Base-by-base conservation (phyloP, 2,329 filamentous ascomycete species). In the Ascochyta lentis region DNA sequence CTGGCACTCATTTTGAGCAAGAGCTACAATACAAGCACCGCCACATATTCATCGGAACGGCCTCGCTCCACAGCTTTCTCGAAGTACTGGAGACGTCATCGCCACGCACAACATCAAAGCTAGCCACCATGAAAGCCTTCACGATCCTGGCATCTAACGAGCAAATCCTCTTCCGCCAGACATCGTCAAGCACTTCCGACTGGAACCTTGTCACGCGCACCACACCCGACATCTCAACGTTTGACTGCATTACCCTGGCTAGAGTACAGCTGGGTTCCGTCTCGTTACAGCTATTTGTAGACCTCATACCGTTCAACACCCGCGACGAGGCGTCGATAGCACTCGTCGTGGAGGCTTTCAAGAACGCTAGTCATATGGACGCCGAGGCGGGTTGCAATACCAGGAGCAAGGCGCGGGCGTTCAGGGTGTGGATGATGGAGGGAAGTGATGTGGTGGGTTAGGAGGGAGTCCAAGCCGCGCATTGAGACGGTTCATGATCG, bases 21-120 rank as follows among this genome's bases (percentile, higher is more conserved):
- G 70, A 72, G 16, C 59, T 71, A 3, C 66, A 71, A 45, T 72
- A 73, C 62, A 68, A 72, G 39, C 65, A 72, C 49, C 70, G 70
- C 27, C 70, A 73, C 58, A 72, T 65, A 8, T 73, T 72, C 44
- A 61, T 73, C 40, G 71, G 71, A 31, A 70, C 71, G 2, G 68
- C 68, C 5, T 73, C 69, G 0, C 59, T 73, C 0, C 63, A 72
- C 53, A 58, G 66, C 48, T 73, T 72, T 43, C 63, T 73, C 19
- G 61, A 67, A 12, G 44, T 63, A 5, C 65, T 73, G 4, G 69
- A 72, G 15, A 53, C 68, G 3, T 58, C 64, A 0, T 38, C 63
- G 2, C 38, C 57, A 2, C 55, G 62, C 38, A 66, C 34, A 3
- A 70, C 65, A 5, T 65, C 60, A 15, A 67, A 65, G 34, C 37